Base-by-base conservation (phyloP, 176 grass and related monocot species). In the Triticum urartu region DNA sequence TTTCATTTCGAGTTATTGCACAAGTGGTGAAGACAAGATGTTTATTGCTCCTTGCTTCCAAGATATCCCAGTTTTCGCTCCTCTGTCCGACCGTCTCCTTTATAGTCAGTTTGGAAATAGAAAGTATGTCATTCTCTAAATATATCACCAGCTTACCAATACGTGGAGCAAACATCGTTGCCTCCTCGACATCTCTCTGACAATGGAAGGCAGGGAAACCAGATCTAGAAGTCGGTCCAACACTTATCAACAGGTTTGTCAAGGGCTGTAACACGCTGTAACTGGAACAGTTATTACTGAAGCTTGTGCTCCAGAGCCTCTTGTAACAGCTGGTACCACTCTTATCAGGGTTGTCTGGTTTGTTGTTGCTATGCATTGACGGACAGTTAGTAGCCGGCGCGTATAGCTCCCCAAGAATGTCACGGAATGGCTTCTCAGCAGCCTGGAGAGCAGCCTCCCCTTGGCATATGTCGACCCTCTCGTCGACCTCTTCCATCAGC, bases 151-250 rank as follows among this genome's bases (percentile, higher is more conserved):
- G 34, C 20, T 83, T 87, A 13, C 66, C 84, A 28, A 87, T 83
- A 68, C 21, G 68, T 13, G 91, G 91, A 78, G 93, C 56, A 47
- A 93, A 83, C 78, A 89, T 89, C 9, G 64, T 84, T 78, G 81
- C 84, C 61, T 91, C 94, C 68, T 91, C 87, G 39, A 20, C 68
- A 75, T 79, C 89, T 72, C 76, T 86, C 67, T 42, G 21, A 39
- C 86, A 70, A 36, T 89, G 81, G 9, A 69, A 76, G 2, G 50
- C 79, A 5, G 64, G 7, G 26, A 9, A 15, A 2, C 43, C 50
- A 85, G 8, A 11, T 50, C 58, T 43, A 20, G 65, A 79, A 78
- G 32, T 7, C 43, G 24, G 72, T 4, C 62, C 64, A 40, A 10
- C 78, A 13, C 25, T 0, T 39, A 40, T 40, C 20, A 30, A 15